phyloP scores from a whole-genome alignment of 257 asterid genomes.

The Leptodermis oblonga region DNA sequence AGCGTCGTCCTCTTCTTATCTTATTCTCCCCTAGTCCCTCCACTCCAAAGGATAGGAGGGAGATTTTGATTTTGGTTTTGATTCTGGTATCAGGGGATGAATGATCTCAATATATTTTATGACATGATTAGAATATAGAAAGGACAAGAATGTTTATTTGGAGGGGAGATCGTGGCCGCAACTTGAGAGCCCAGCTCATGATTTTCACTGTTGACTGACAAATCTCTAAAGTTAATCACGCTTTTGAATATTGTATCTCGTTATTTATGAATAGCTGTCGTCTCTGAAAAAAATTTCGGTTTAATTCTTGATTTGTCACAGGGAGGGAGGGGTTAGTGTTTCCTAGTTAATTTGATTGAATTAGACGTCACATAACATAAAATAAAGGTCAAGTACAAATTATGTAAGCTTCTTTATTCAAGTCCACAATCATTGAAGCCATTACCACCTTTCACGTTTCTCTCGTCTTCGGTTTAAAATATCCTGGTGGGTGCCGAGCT shows the following conservation, averaged over 20 bases:
- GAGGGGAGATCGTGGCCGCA: not conserved
- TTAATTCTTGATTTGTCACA: not conserved
- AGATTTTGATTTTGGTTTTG: too few species aligned
- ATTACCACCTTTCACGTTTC: not conserved
- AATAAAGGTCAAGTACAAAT: constrained; percentile 2
- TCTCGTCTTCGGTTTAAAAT: constrained; percentile 18
- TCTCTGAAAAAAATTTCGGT: not conserved
- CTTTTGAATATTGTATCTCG: not conserved
- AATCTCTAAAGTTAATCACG: too few species aligned
- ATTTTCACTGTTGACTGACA: constrained; percentile 9
- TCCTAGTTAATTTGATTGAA: constrained; percentile 1
- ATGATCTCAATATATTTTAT: constrained; percentile 22
- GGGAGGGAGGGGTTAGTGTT: constrained; percentile 6
- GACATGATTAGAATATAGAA: constrained; percentile 38
- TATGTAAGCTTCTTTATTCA: constrained; percentile 23
- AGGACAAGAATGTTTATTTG: constrained; percentile 22
- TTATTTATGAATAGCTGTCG: not conserved
- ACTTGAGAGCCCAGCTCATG: not conserved
- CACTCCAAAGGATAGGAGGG: not conserved
- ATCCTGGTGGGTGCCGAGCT: constrained; percentile 8
- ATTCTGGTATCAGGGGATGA: constrained; percentile 1
- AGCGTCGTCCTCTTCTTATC: not conserved
- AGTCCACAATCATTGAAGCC: constrained; percentile 36
- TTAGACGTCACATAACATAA: too few species aligned
- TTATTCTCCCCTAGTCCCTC: constrained; percentile 1